Conservation (phyloP, 768 basidiomycete genomes). For the Hygrocybe punicea region DNA sequence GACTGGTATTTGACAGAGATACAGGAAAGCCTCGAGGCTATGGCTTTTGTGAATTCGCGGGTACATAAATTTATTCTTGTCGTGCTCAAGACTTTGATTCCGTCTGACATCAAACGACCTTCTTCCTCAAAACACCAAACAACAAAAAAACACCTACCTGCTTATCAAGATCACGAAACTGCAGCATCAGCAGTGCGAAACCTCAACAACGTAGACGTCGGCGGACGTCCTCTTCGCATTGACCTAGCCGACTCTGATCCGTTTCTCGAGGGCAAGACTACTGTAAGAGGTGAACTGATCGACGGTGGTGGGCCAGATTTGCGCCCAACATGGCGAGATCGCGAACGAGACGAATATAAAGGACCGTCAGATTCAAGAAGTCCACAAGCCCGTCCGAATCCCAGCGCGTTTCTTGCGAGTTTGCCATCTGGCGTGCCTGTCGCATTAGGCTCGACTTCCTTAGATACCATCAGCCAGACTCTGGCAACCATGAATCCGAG, state of each 20-base stretch:
- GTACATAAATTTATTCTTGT: conserved; percentile 49
- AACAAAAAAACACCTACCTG: not conserved
- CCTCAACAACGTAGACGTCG: conserved; percentile 87
- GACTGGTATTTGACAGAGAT: conserved; percentile 85
- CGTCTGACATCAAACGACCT: conserved; percentile 40
- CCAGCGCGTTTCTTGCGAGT: conserved; percentile 54
- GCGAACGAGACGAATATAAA: conserved; percentile 26
- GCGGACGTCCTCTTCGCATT: conserved; percentile 88
- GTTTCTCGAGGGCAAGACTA: conserved; percentile 86
- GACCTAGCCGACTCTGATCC: conserved; percentile 93
- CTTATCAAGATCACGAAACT: conserved; percentile 82
- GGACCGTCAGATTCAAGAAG: not conserved
- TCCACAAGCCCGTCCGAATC: conserved; percentile 27
- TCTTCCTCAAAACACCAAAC: conserved; percentile 9
- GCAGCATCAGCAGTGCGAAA: conserved; percentile 94
- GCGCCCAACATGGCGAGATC: conserved; percentile 51
- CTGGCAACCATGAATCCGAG: conserved; percentile 79
- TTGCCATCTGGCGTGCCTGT: conserved; percentile 77
- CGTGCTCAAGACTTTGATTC: conserved; percentile 6
- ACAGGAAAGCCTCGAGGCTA: conserved; percentile 95
- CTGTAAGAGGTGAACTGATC: conserved; percentile 75
- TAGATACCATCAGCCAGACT: conserved; percentile 83
- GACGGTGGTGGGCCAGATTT: conserved; percentile 64
- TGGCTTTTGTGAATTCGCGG: conserved; percentile 90
- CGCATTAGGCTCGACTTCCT: conserved; percentile 62